phyloP scores from a whole-genome alignment of 768 basidiomycete species.

The Tricholoma sp. region DNA sequence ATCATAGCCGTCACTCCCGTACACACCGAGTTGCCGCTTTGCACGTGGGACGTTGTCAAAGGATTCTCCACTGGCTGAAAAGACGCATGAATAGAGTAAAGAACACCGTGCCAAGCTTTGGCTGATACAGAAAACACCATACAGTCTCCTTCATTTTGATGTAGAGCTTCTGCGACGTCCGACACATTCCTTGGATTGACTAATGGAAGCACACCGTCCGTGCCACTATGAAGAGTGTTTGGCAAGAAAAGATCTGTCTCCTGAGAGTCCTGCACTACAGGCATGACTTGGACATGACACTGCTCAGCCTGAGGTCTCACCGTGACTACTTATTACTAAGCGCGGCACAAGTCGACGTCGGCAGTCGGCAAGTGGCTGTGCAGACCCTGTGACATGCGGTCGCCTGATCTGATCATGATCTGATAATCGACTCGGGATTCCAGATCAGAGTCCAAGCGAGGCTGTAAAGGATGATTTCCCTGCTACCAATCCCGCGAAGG shows the following conservation, averaged over 20 bases:
- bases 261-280: too few relatives aligned
- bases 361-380: background rate
- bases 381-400: too few relatives aligned
- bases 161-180: conserved; percentile 8
- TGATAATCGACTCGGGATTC: too few relatives aligned
- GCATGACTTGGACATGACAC: too few relatives aligned
- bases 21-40: conserved; percentile 14
- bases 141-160: conserved; percentile 6
- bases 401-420: too few relatives aligned
- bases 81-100: background rate
- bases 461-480: too few relatives aligned
- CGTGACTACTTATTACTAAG: too few relatives aligned
- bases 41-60: conserved; percentile 13
- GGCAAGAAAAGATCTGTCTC: background rate
- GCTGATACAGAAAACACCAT: background rate
- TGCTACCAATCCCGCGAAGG: too few relatives aligned
- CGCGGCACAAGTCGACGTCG: too few relatives aligned
- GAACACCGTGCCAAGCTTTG: background rate
- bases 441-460: too few relatives aligned
- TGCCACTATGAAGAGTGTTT: background rate
- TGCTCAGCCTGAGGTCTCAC: too few relatives aligned
- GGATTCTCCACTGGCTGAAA: conserved; percentile 13
- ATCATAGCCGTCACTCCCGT: background rate
- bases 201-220: background rate
- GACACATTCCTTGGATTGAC: background rate